Base-by-base conservation (phyloP, 371 early-diverging fungal genomes). In the Saksenaea vasiformis region DNA sequence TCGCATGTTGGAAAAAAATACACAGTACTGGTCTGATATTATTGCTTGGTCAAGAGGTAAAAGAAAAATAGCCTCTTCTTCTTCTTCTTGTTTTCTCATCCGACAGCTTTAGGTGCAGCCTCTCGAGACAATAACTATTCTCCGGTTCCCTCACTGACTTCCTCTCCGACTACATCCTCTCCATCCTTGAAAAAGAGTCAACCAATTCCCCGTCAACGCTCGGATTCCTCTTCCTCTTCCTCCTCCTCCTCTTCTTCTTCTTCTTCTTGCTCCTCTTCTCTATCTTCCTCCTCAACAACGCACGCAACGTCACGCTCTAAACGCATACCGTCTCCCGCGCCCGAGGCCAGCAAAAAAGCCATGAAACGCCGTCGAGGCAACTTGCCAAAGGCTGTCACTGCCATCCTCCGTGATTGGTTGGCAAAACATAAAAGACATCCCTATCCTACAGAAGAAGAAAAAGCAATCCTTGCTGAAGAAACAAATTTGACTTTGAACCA, bases 381-480 rank as follows among this genome's bases (percentile, higher is more conserved):
- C 61, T 70, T 86, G 36, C 87, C 87, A 55, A 86, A 85, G 43
- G 72, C 80, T 1, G 86, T 88, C 34, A 87, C 88, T 36, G 84
- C 85, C 24, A 79, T 84, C 22, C 74, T 93, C 34, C 88, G 88
- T 71, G 72, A 77, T 37, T 94, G 94, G 93, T 71, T 94, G 35
- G 78, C 85, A 65, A 82, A 88, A 64, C 84, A 94, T 67, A 85
- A 86, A 36, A 84, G 80, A 58, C 87, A 93, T 58, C 93, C 95
- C 11, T 94, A 92, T 70, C 95, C 95, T 0, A 87, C 85, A 27
- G 93, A 92, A 62, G 87, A 87, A 14, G 90, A 92, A 61, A 94
- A 94, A 72, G 76, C 75, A 44, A 66, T 67, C 34, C 74, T 93
- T 39, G 82, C 85, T 0, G 68, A 76, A 41, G 77, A 83, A 19